These are phyloP conservation scores for Pilobolus umbonatus DNA, from an alignment of 192 early-diverging fungal genomes.

Conservation along the genomic window DNA sequence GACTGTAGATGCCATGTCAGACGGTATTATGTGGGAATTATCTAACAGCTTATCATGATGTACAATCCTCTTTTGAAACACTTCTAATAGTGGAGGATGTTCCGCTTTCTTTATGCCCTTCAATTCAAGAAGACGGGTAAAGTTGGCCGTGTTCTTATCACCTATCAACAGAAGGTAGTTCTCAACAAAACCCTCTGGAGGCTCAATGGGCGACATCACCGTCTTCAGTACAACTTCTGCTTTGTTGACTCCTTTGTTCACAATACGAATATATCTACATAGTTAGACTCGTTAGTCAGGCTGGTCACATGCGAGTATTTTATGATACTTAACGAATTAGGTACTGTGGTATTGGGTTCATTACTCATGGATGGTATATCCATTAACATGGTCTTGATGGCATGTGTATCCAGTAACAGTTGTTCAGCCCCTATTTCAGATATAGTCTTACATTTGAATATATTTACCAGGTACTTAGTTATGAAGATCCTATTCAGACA, in stretches of 20 bases:
- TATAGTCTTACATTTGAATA: constrained; percentile 74
- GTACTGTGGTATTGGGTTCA: constrained; percentile 41
- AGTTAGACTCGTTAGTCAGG: not conserved
- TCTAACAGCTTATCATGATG: constrained; percentile 37
- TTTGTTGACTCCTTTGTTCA: constrained; percentile 73
- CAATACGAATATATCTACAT: constrained; percentile 75
- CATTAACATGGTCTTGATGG: constrained; percentile 77
- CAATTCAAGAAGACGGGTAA: constrained; percentile 79
- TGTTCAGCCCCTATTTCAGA: constrained; percentile 97
- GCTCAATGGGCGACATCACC: constrained; percentile 79
- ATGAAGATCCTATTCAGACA: constrained; percentile 57
- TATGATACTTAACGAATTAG: constrained; percentile 50
- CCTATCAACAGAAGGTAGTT: constrained; percentile 86
- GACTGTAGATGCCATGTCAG: not conserved
- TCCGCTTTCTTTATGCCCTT: constrained; percentile 69
- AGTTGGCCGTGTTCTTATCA: constrained; percentile 59
- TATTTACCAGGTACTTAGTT: constrained; percentile 59
- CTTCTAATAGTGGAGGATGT: constrained; percentile 49
- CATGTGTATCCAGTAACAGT: constrained; percentile 90
- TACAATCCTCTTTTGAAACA: constrained; percentile 41
- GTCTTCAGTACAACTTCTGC: constrained; percentile 89
- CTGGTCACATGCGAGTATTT: not conserved
- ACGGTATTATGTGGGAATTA: constrained; percentile 42
- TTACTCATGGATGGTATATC: constrained; percentile 71
- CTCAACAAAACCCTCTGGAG: constrained; percentile 77